Base-by-base conservation (phyloP, 2,329 filamentous ascomycete genomes). In the Monilinia fructicola region DNA sequence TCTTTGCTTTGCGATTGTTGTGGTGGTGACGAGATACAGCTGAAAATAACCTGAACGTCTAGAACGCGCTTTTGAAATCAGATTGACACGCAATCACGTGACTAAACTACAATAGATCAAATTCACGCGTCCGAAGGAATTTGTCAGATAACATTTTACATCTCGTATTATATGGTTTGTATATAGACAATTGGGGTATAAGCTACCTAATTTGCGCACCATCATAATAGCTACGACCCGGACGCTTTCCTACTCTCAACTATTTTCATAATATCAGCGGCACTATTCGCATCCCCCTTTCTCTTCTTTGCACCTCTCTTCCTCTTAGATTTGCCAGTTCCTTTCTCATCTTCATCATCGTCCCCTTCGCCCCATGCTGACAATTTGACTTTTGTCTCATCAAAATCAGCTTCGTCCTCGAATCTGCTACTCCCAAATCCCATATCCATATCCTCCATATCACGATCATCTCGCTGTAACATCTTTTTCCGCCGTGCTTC, bases 371-470 rank as follows among this genome's bases (percentile, higher is more conserved):
- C 85, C 82, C 91, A 91, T 73, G 86, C 80, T 50, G 86, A 87
- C 65, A 93, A 78, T 79, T 90, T 91, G 69, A 92, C 79, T 71
- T 84, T 87, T 54, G 81, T 82, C 76, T 79, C 80, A 52, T 93
- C 91, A 70, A 90, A 85, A 70, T 96, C 93, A 68, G 93, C 93
- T 60, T 93, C 93, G 74, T 97, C 95, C 64, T 91, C 93, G 74
- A 92, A 89, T 38, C 94, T 85, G 74, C 90, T 95, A 26, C 88
- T 91, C 44, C 95, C 95, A 75, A 99, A 98, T 68, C 93, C 94
- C 82, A 98, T 86, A 75, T 99, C 95, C 79, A 99, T 85, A 78
- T 99, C 94, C 67, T 94, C 88, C 58, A 93, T 87, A 76, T 98
- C 94, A 58, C 93, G 86, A 71, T 91, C 90, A 65, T 88, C 86